Evolutionary conservation across 2,329 filamentous ascomycete genomes (phyloP).

Genomic region (Fusarium keratoplasticum): DNA sequence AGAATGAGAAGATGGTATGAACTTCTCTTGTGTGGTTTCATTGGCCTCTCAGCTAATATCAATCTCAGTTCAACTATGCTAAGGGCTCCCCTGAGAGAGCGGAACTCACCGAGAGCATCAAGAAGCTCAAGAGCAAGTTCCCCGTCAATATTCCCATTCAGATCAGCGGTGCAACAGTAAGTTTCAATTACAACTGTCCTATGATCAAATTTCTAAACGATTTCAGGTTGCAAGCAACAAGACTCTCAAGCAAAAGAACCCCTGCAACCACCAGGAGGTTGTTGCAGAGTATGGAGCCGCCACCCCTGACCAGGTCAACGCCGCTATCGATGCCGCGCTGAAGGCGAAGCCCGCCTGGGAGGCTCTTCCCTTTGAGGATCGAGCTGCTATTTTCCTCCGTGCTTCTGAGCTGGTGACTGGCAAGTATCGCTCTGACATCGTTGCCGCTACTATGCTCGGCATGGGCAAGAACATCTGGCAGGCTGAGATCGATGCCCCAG

Average conservation of each 20-base stretch:
- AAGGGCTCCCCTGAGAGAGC: constrained; percentile 34
- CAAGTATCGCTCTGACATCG: constrained; percentile 35
- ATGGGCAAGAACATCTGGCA: constrained; percentile 40
- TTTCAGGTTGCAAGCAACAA: constrained; percentile 10
- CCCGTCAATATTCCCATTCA: constrained; percentile 30
- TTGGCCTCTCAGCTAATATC: neutral
- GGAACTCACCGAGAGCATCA: constrained; percentile 26
- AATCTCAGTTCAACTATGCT: constrained; percentile 30
- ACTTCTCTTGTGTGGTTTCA: accelerated
- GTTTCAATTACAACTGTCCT: accelerated
- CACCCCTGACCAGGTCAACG: constrained; percentile 31
- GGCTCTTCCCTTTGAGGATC: constrained; percentile 28
- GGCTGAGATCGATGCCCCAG: constrained; percentile 33
- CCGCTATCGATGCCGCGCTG: constrained; percentile 33
- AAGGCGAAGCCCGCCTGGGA: constrained; percentile 33
- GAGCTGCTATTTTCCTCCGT: constrained; percentile 31
- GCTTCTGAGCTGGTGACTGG: constrained; percentile 33
- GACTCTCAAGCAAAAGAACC: constrained; percentile 30
- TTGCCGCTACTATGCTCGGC: constrained; percentile 33
- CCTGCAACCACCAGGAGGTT: constrained; percentile 25
- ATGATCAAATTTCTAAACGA: neutral
- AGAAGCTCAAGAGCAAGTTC: constrained; percentile 28
- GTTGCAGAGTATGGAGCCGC: constrained; percentile 33
- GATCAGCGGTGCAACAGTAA: constrained; percentile 14
- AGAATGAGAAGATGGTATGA: constrained; percentile 38